Conservation (phyloP, 2,329 filamentous ascomycete genomes). For the Exophiala xenobiotica region DNA sequence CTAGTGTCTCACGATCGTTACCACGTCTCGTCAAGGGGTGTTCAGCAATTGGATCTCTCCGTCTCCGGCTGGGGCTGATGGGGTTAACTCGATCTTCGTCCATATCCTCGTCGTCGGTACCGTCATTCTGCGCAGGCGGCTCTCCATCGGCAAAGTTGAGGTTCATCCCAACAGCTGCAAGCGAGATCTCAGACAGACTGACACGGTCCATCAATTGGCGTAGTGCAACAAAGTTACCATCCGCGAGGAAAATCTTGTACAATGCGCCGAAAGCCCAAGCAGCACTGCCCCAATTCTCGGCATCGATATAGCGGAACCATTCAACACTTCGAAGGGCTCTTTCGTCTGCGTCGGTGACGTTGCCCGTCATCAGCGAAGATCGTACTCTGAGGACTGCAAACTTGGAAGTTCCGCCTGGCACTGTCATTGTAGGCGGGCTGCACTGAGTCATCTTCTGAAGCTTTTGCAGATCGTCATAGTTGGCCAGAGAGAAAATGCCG, state of each 20-base stretch:
- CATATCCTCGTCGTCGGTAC: constrained; percentile 24
- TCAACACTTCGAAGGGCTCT: constrained; percentile 77
- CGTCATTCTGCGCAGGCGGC: constrained; percentile 30
- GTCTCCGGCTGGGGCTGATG: constrained; percentile 31
- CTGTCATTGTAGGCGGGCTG: constrained; percentile 19
- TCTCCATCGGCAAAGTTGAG: constrained; percentile 27
- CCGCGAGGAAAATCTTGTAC: constrained; percentile 83
- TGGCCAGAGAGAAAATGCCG: constrained; percentile 51
- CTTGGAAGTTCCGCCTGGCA: constrained; percentile 22
- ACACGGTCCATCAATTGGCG: constrained; percentile 54
- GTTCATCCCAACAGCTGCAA: constrained; percentile 42
- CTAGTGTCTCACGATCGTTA: constrained; percentile 44
- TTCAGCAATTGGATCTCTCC: constrained; percentile 28
- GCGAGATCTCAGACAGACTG: constrained; percentile 49
- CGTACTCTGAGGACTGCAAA: constrained; percentile 52
- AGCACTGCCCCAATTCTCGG: constrained; percentile 65
- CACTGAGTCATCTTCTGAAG: constrained; percentile 9
- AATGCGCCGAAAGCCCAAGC: constrained; percentile 68
- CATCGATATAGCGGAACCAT: constrained; percentile 77
- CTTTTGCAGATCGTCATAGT: constrained; percentile 43
- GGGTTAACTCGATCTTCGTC: constrained; percentile 32
- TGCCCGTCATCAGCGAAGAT: constrained; percentile 67
- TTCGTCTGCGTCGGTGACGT: constrained; percentile 60
- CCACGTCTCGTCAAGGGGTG: constrained; percentile 39
- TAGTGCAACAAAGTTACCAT: constrained; percentile 54